Evolutionary conservation across 768 basidiomycete genomes (phyloP).

Genomic region (Clathrus columnatus): DNA sequence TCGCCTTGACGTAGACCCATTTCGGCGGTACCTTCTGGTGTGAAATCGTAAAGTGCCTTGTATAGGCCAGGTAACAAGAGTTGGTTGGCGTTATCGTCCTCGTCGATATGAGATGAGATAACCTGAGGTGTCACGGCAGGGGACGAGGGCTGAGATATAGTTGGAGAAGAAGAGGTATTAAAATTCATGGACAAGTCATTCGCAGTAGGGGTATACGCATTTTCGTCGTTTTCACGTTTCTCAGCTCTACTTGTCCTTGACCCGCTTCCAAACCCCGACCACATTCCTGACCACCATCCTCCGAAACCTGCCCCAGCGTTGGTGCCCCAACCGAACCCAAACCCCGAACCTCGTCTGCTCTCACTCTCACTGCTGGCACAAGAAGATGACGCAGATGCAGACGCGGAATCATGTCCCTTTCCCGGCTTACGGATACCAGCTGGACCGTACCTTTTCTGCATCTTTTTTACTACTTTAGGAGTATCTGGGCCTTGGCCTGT

Average conservation of each 20-base stretch:
- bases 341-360: constrained; percentile 23
- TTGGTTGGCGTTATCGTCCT: constrained; percentile 14
- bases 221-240: neutral
- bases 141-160: neutral
- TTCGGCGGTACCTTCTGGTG: constrained; percentile 75
- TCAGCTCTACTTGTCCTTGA: constrained; percentile 11
- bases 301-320: constrained; percentile 33
- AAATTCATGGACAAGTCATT: constrained; percentile 44
- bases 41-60: constrained; percentile 68
- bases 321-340: constrained; percentile 24
- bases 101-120: too few species aligned
- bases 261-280: constrained; percentile 19
- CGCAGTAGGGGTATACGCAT: constrained; percentile 24
- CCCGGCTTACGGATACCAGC: constrained; percentile 9
- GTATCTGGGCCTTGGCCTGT: constrained; percentile 32
- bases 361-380: constrained; percentile 15
- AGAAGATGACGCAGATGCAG: neutral
- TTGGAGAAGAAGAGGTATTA: constrained; percentile 9
- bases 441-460: constrained; percentile 24
- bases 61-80: constrained; percentile 59
- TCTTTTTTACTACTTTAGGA: constrained; percentile 19
- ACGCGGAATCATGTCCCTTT: neutral
- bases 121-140: neutral
- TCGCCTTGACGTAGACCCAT: constrained; percentile 78
- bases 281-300: constrained; percentile 33